Conservation (phyloP, 345 rosid species). For the Eucalyptus brandiana region DNA sequence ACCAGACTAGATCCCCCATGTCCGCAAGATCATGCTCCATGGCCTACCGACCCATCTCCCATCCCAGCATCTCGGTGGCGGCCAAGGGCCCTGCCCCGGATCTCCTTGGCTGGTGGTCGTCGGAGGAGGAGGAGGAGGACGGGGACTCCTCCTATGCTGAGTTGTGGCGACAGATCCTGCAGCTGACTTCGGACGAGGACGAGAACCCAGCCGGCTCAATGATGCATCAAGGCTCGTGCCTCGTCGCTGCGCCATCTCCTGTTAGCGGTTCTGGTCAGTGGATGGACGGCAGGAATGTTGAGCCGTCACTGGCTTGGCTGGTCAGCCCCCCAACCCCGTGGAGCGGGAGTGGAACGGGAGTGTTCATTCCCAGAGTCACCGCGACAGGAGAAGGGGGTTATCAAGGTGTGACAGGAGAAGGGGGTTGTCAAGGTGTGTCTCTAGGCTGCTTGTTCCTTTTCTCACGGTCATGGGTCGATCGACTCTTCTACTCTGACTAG, state of each 20-base stretch:
- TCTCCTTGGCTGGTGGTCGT: neutral
- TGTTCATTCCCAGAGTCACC: slow-evolving; percentile 30
- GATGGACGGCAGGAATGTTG: neutral
- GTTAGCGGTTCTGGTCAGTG: neutral
- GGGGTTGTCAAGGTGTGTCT: slow-evolving; percentile 2
- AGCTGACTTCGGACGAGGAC: slow-evolving; percentile 30
- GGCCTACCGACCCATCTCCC: neutral
- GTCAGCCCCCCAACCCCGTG: slow-evolving; percentile 3
- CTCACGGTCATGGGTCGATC: no score
- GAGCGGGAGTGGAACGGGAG: slow-evolving; percentile 37
- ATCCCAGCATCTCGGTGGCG: neutral
- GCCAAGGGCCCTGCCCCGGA: neutral
- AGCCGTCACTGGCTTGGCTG: slow-evolving; percentile 8
- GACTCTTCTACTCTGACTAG: neutral
- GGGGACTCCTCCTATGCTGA: slow-evolving; percentile 22
- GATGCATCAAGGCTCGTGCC: neutral
- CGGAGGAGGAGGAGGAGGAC: neutral
- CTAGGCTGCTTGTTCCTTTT: neutral
- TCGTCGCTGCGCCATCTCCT: neutral
- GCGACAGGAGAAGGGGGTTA: neutral
- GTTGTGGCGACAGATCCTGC: slow-evolving; percentile 24
- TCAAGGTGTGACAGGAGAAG: slow-evolving; percentile 8
- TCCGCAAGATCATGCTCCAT: neutral
- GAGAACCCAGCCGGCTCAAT: neutral
- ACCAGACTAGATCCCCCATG: neutral